Evolutionary conservation across 495 filamentous ascomycete species (phyloP), one percentile per base, ranked within the genome.

Genomic region (Penicillium manginii): DNA sequence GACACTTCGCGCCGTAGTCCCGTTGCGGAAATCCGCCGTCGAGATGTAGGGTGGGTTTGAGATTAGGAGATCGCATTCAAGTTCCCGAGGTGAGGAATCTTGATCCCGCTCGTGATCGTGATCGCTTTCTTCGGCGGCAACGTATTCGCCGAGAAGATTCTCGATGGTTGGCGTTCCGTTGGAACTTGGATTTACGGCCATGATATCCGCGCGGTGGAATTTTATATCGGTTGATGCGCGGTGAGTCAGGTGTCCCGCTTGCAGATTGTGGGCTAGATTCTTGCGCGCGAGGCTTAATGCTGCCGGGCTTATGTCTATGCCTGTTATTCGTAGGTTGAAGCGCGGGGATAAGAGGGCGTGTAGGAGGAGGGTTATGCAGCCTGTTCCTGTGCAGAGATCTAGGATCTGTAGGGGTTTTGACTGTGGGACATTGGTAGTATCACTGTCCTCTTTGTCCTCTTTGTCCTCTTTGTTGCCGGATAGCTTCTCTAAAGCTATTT

Each of bases 11-110:
- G 80, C 75, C 0, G 89, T 92, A 0, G 78, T 83, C 3, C 77
- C 80, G 11, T 67, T 74, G 2, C 63, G 59, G 61, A 89, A 96
- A 2, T 78, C 76, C 0, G 51, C 17, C 0, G 69, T 67, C 11
- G 92, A 93, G 48, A 98, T 88, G 71, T 98, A 98, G 0, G 94
- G 94, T 11, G 94, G 94, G 71, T 98, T 98, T 4, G 88, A 85
- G 32, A 92, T 84, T 0, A 98, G 68, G n/a, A 98, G 66, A 60
- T 96, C 89, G 55, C 81, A 85, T 22, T 40, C 52, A 18, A 50
- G 3, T 29, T 29, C 6, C 12, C 52, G 7, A 19, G 39, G 6
- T 8, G 1, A n/a, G 42, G 37, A 15, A 3, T 15, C 15, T 8
- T n/a, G 7, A 8, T 40, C 15, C 6, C 15, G 37, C 15, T 12